Evolutionary conservation across 208 protist genomes (phyloP).

Genomic region (Acanthamoeba triangularis): DNA sequence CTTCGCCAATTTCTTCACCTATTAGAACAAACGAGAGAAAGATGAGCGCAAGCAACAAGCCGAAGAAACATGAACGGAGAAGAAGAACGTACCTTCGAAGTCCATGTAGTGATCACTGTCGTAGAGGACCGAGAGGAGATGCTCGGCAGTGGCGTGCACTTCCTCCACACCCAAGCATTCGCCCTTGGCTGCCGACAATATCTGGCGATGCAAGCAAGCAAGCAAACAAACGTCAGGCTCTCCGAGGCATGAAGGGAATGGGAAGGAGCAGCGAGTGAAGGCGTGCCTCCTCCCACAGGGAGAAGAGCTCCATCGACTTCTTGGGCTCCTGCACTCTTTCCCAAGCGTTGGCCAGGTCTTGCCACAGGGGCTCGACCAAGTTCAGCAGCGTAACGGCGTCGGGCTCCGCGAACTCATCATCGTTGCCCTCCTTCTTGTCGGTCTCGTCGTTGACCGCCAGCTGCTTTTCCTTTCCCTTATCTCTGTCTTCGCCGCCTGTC

Average conservation of each 20-base stretch:
- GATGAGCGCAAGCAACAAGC: neutral
- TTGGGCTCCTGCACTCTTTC: constrained; percentile 11
- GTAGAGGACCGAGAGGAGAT: neutral
- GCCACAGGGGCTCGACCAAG: constrained; percentile 27
- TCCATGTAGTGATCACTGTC: neutral
- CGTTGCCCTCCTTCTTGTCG: neutral
- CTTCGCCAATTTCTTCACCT: neutral
- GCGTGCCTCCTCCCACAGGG: neutral
- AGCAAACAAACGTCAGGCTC: neutral
- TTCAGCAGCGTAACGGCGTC: neutral
- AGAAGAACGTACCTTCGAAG: neutral
- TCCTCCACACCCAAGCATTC: neutral
- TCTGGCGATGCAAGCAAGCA: neutral
- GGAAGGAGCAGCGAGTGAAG: neutral
- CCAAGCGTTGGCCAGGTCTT: constrained; percentile 26
- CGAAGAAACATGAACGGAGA: neutral
- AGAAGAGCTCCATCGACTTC: neutral
- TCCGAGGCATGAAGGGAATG: neutral
- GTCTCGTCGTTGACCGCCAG: neutral
- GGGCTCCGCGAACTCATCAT: neutral
- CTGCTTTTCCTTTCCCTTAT: neutral
- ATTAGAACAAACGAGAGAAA: neutral
- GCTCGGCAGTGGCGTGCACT: neutral
- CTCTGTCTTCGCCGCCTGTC: neutral
- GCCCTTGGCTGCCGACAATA: neutral